Conservation (phyloP, 1,284 basidiomycete genomes). For the Marasmius sp. region DNA sequence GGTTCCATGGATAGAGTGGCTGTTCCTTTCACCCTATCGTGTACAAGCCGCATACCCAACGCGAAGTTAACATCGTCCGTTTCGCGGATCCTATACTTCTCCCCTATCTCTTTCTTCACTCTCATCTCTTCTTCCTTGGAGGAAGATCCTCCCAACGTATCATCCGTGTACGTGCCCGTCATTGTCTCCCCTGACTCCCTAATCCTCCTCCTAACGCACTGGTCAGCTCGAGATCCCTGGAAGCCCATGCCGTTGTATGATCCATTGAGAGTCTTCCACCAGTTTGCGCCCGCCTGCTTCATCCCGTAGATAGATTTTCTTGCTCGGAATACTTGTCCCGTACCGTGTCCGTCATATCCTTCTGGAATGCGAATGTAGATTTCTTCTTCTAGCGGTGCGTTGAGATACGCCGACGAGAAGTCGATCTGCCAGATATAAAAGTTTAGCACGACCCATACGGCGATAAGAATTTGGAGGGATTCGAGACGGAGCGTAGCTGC, state of each 20-base stretch:
- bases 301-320: constrained; percentile 25
- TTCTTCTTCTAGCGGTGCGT: constrained; percentile 18
- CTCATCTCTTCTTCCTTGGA: constrained; percentile 1
- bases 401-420: constrained; percentile 11
- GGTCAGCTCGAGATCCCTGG: constrained; percentile 13
- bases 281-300: constrained; percentile 24
- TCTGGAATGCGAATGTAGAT: constrained; percentile 25
- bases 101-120: constrained; percentile 10
- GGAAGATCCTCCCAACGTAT: constrained; percentile 12
- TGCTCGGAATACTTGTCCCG: constrained; percentile 15
- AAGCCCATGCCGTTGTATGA: constrained; percentile 13
- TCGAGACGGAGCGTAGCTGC: not conserved
- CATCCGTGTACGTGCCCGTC: constrained; percentile 20
- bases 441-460: not conserved
- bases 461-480: not conserved
- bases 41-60: constrained; percentile 18
- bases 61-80: constrained; percentile 13
- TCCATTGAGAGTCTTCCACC: constrained; percentile 17
- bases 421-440: not conserved
- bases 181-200: constrained; percentile 13
- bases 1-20: constrained; percentile 21
- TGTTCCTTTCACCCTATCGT: constrained; percentile 10
- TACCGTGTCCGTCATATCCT: constrained; percentile 9
- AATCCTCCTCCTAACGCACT: constrained; percentile 13
- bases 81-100: constrained; percentile 10